phyloP scores from a whole-genome alignment of 140 eudicot species.

The Oenanthe javanica region DNA sequence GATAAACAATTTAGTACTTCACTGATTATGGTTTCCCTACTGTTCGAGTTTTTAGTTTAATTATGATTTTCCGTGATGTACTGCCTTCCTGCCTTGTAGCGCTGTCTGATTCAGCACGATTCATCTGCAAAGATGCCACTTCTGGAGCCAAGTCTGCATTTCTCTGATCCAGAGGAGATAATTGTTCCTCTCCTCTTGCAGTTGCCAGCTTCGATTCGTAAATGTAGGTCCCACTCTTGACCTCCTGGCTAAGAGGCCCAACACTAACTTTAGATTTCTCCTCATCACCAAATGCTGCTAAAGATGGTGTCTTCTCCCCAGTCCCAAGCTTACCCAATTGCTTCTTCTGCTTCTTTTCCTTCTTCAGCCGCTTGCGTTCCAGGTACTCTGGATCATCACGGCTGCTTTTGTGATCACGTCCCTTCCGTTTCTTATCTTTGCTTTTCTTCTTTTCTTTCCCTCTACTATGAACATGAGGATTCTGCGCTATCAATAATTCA shows the following conservation, averaged over 20 bases:
- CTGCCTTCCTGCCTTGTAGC: conserved; percentile 28
- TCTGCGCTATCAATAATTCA: conserved; percentile 15
- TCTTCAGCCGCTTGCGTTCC: conserved; percentile 66
- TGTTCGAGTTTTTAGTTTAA: conserved; percentile 60
- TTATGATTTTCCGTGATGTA: conserved; percentile 45
- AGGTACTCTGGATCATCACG: conserved; percentile 63
- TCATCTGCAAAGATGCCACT: conserved; percentile 13
- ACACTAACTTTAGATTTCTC: neutral
- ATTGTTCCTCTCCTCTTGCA: conserved; percentile 8
- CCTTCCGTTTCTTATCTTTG: conserved; percentile 38
- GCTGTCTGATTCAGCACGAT: conserved; percentile 24
- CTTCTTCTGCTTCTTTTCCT: conserved; percentile 76
- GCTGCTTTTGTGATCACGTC: conserved; percentile 32
- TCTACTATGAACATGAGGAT: conserved; percentile 22
- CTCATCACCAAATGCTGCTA: conserved; percentile 15
- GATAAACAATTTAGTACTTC: neutral
- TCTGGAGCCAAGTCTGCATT: conserved; percentile 15
- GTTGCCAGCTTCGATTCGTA: conserved; percentile 4
- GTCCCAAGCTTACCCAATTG: conserved; percentile 47
- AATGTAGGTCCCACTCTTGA: neutral
- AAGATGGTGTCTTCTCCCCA: conserved; percentile 18
- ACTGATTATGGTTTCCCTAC: conserved; percentile 25
- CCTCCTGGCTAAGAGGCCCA: conserved; percentile 7
- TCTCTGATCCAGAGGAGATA: conserved; percentile 4
- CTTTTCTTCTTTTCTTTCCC: conserved; percentile 42